phyloP scores from a whole-genome alignment of 208 protist species.

The Wallacemonas sp. region DNA sequence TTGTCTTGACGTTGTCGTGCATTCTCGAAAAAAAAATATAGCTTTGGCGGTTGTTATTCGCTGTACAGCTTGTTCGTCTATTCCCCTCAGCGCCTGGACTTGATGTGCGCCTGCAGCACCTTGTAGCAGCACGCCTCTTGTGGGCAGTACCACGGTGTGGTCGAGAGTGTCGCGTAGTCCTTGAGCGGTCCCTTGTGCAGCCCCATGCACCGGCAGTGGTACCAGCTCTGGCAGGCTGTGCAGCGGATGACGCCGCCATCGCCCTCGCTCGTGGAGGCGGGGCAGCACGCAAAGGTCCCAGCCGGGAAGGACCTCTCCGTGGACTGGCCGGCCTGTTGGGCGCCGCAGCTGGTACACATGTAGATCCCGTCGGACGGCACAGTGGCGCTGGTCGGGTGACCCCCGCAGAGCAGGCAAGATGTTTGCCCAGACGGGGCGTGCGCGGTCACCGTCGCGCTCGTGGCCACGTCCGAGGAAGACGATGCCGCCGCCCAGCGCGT shows the following conservation, averaged over 20 bases:
- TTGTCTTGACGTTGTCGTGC: too few relatives aligned
- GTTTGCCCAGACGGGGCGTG: conserved; percentile 11
- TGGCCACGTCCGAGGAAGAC: not conserved
- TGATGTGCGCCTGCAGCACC: conserved; percentile 43
- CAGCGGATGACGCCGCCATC: conserved; percentile 76
- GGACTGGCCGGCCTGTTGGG: conserved; percentile 21
- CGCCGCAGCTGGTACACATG: conserved; percentile 53
- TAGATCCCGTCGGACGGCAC: conserved; percentile 73
- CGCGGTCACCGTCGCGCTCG: not conserved
- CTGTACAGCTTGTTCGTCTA: too few relatives aligned
- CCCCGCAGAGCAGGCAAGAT: conserved; percentile 50
- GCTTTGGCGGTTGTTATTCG: too few relatives aligned
- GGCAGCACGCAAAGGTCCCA: conserved; percentile 87
- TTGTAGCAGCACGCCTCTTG: conserved; percentile 74
- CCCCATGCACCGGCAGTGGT: conserved; percentile 74
- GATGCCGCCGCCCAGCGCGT: not conserved
- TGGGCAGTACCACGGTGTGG: conserved; percentile 85
- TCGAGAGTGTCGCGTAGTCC: conserved; percentile 68
- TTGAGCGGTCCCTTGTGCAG: conserved; percentile 44
- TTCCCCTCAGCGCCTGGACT: conserved; percentile 20
- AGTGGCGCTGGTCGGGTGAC: conserved; percentile 27
- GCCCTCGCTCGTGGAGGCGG: conserved; percentile 60
- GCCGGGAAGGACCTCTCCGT: conserved; percentile 42
- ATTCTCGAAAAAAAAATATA: too few relatives aligned
- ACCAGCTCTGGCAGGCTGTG: conserved; percentile 67